Evolutionary conservation across 495 filamentous ascomycete genomes (phyloP).

Genomic region (Thozetella sp.): DNA sequence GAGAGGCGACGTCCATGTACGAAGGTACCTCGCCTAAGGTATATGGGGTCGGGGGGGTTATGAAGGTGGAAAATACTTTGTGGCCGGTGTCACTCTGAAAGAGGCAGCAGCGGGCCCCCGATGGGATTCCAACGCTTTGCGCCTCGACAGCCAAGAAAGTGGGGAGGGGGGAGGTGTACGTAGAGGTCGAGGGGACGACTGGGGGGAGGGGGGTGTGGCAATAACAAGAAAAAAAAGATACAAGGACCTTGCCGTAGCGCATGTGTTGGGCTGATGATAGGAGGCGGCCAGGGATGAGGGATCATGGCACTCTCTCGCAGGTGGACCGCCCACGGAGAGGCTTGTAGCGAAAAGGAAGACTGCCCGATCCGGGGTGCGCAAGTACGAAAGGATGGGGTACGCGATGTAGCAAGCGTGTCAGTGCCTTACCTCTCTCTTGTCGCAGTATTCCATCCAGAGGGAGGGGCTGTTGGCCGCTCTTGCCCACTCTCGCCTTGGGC

Average conservation of each 20-base stretch:
- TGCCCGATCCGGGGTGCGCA: neutral
- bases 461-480: no score
- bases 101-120: conserved; percentile 1
- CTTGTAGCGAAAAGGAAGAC: conserved; percentile 2
- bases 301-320: neutral
- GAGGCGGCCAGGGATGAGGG: neutral
- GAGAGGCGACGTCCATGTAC: neutral
- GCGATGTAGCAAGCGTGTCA: neutral
- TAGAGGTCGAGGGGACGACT: neutral
- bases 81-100: neutral
- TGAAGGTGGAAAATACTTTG: conserved; percentile 3
- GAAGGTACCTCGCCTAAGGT: conserved; percentile 3
- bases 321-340: neutral
- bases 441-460: neutral
- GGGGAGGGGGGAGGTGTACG: neutral
- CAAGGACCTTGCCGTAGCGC: neutral
- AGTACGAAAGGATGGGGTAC: neutral
- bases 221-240: neutral
- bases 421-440: no score
- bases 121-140: conserved; percentile 2
- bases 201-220: neutral
- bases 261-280: neutral
- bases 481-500: no score
- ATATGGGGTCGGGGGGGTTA: neutral
- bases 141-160: neutral